These are phyloP conservation scores for Nyssa sinensis DNA, from an alignment of 148 eudicot species.

Conservation along the genomic window DNA sequence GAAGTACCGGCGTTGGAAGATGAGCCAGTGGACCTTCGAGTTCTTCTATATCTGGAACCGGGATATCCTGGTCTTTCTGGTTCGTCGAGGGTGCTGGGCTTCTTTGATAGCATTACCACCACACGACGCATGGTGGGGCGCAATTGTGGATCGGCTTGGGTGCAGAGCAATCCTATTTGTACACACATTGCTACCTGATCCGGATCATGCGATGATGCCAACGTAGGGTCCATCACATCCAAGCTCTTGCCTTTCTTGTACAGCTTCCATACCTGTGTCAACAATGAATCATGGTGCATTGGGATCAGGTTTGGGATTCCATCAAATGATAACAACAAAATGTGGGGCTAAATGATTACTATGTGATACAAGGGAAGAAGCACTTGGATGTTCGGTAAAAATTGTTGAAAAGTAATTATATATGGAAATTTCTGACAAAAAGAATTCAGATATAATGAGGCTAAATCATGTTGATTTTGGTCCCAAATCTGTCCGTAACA, in stretches of 20 bases:
- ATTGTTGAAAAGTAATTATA: too few species aligned
- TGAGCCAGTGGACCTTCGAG: slow-evolving; percentile 31
- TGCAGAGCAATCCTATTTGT: slow-evolving; percentile 72
- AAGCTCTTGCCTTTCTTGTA: slow-evolving; percentile 53
- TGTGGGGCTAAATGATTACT: too few species aligned
- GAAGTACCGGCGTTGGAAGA: slow-evolving; percentile 41
- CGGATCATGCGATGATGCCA: slow-evolving; percentile 50
- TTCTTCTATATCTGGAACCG: slow-evolving; percentile 51
- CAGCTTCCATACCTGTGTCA: slow-evolving; percentile 69
- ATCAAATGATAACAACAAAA: background rate
- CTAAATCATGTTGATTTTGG: too few species aligned
- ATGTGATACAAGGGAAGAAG: too few species aligned
- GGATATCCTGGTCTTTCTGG: slow-evolving; percentile 74
- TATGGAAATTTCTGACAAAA: too few species aligned
- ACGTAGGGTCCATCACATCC: slow-evolving; percentile 60
- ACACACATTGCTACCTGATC: slow-evolving; percentile 63
- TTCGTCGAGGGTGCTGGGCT: slow-evolving; percentile 53
- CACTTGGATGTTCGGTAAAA: too few species aligned
- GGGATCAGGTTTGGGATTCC: background rate
- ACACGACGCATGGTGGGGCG: slow-evolving; percentile 81
- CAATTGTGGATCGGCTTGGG: slow-evolving; percentile 62
- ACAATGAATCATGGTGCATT: background rate
- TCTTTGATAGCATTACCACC: slow-evolving; percentile 59
- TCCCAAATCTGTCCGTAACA: too few species aligned
- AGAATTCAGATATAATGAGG: too few species aligned